phyloP scores from a whole-genome alignment of 139 green algal genomes.

The Ettlia oleoabundans region DNA sequence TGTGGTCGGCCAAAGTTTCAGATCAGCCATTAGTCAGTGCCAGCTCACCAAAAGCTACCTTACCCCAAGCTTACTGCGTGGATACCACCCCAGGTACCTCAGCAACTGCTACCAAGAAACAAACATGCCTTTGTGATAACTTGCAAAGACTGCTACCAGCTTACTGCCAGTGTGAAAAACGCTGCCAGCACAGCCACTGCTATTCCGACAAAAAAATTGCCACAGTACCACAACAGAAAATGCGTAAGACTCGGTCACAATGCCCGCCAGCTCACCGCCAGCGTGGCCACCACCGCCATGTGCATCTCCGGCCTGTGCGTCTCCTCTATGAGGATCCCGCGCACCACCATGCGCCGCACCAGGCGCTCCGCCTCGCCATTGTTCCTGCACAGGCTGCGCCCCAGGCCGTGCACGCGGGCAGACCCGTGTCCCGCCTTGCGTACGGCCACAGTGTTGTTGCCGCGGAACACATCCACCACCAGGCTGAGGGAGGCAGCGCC shows the following conservation, averaged over 20 bases:
- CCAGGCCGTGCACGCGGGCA: constrained; percentile 47
- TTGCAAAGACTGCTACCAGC: too few species aligned
- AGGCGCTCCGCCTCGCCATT: constrained; percentile 55
- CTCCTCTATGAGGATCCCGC: constrained; percentile 56
- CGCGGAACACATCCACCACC: constrained; percentile 54
- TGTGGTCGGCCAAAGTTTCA: neutral
- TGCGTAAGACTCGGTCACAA: neutral
- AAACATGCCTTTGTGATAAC: too few species aligned
- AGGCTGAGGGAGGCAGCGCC: constrained; percentile 24
- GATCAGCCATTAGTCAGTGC: neutral
- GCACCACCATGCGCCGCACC: constrained; percentile 60
- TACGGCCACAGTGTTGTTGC: constrained; percentile 49
- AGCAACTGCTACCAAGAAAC: too few species aligned
- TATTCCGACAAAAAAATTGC: neutral
- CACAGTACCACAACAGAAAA: too few species aligned
- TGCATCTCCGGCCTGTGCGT: constrained; percentile 46
- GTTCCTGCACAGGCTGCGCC: constrained; percentile 36
- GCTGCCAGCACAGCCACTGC: neutral
- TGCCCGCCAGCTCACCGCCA: neutral
- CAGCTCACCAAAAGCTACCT: too few species aligned
- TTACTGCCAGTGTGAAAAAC: too few species aligned
- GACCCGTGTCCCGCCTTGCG: constrained; percentile 40
- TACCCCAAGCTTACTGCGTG: too few species aligned
- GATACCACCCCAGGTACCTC: too few species aligned
- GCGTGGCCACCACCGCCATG: constrained; percentile 34